Percentiles rank a stretch among this genome's conserved stretches.
Evolutionary conservation across 352 stramenopile species (phyloP).

Genomic region (Phytopythium kandeliae): DNA sequence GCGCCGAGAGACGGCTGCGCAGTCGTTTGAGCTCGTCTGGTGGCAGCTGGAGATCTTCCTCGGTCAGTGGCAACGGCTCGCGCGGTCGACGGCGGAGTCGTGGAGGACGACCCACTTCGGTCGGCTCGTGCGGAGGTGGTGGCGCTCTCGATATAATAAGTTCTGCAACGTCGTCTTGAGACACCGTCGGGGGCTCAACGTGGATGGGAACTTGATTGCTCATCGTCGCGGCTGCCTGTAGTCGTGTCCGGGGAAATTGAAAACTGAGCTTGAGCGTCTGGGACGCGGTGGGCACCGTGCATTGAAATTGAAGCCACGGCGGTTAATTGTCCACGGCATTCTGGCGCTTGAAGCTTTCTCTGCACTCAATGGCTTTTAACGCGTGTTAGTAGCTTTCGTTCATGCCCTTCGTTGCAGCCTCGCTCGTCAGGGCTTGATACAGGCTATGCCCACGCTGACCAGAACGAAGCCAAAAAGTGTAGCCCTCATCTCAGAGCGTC

Average conservation of each 20-base stretch:
- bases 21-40: conserved; percentile 50
- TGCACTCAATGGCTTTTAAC: no score
- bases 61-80: conserved; percentile 39
- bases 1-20: conserved; percentile 63
- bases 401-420: no score
- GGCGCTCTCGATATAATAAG: conserved; percentile 20
- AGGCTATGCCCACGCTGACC: not conserved
- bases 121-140: conserved; percentile 13
- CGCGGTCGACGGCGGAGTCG: conserved; percentile 29
- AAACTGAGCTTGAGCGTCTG: not conserved
- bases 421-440: not conserved
- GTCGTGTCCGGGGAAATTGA: conserved; percentile 8
- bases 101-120: conserved; percentile 17
- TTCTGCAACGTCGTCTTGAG: conserved; percentile 9
- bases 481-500: no score
- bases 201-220: conserved; percentile 3
- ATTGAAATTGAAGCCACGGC: not conserved
- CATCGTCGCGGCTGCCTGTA: conserved; percentile 4
- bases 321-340: no score
- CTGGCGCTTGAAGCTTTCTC: no score
- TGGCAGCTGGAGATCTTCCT: conserved; percentile 36
- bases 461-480: not conserved
- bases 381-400: no score
- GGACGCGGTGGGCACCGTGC: not conserved
- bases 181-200: conserved; percentile 4